Base-by-base conservation (phyloP, 1,284 basidiomycete genomes). In the Ganoderma resinaceum region DNA sequence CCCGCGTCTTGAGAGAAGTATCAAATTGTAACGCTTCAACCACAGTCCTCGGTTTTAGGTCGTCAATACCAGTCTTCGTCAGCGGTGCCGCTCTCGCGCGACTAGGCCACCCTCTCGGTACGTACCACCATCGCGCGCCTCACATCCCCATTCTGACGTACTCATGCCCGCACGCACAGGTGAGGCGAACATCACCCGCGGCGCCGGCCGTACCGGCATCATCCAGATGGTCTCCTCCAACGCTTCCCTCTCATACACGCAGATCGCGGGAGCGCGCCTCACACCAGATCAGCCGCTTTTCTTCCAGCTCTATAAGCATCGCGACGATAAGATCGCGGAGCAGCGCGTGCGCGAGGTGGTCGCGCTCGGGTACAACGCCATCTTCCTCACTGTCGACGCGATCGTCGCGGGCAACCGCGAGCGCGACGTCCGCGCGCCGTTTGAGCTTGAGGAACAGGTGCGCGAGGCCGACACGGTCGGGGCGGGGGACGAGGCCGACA, bases 181-280 rank as follows among this genome's bases (percentile, higher is more conserved):
- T 20, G 96, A 98, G 81, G 83, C 87, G 57, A 97, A 96, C 80
- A 89, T 97, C 68, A 94, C 94, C 1, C 85, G 84, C 60, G 96
- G 91, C 2, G 90, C 91, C 6, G 89, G 86, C n/a, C 83, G 85
- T 61, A 86, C 88, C 2, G 87, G 88, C 33, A 91, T 96, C 70
- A 92, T 96, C 62, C 95, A 97, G 77, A 95, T 95, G 86, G 92
- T 97, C 63, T 97, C 95, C 5, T 91, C 90, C 53, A 96, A 97
- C 78, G 90, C 96, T 1, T 96, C 94, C 0, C 83, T 95, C 71
- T 93, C 94, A 0, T 86, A 87, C 64, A 86, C 85, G 16, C 88
- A 92, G 71, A 93, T 97, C 68, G 89, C 91, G 9, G 82, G 83
- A 12, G 87, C 86, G 20, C 81, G 86, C 33, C 84, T 89, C 3